Conservation (phyloP, 306 rosid genomes). For the Cyamopsis tetragonoloba region DNA sequence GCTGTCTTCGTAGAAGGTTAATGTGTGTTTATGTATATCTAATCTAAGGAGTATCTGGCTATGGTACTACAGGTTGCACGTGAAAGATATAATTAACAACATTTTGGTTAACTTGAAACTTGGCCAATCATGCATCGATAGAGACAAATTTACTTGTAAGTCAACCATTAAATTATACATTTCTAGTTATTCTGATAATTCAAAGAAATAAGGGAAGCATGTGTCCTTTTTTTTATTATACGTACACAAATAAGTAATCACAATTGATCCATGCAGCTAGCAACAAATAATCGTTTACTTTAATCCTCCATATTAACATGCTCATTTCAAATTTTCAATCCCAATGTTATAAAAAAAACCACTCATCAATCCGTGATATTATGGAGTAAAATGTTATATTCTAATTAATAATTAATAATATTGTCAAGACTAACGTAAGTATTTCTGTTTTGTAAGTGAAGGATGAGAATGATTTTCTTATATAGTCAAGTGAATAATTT, state of each 20-base stretch:
- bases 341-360: too few relatives aligned
- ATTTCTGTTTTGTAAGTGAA: too few relatives aligned
- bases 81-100: constrained; percentile 33
- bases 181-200: neutral
- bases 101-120: constrained; percentile 9
- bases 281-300: neutral
- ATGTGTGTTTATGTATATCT: too few relatives aligned
- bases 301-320: too few relatives aligned
- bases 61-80: constrained; percentile 24
- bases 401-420: too few relatives aligned
- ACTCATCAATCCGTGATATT: too few relatives aligned
- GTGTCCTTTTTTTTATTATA: constrained; percentile 6
- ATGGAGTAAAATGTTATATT: too few relatives aligned
- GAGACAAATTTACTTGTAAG: constrained; percentile 17
- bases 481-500: too few relatives aligned
- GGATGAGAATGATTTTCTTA: too few relatives aligned
- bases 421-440: too few relatives aligned
- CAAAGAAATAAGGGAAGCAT: constrained; percentile 13
- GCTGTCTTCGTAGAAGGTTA: too few relatives aligned
- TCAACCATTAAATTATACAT: constrained; percentile 31
- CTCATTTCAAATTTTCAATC: too few relatives aligned
- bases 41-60: neutral
- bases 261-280: constrained; percentile 15
- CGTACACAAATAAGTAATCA: neutral
- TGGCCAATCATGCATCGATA: constrained; percentile 21